Evolutionary conservation across 345 rosid genomes (phyloP), one percentile per base, ranked within the genome.

Genomic region (Euphorbia pulcherrima): DNA sequence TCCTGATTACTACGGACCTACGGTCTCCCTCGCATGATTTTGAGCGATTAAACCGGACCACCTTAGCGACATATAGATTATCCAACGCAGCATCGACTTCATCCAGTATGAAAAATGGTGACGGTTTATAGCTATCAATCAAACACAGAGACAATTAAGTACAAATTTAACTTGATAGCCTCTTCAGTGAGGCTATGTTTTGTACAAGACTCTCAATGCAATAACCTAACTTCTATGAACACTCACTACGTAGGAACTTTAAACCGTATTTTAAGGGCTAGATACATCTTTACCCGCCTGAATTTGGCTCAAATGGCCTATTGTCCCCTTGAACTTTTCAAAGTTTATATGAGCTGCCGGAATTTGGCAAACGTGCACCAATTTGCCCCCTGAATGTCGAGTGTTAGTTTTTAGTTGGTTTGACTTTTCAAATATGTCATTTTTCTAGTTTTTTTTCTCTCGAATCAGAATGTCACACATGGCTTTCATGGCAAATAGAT

Each of bases 21-120:
- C n/a, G n/a, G 65, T 70, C 70, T 30, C 84, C 93, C 69, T 88
- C 87, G 52, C 96, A 88, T 18, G 99, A 91, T 75, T 88, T 91
- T 68, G 88, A 82, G 37, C 97, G 95, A 72, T 91, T 94, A 76
- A 89, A 94, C 64, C 95, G 87, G 20, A 96, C 96, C 26, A 94
- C 97, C 77, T 89, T 94, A 0, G 99, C 91, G 8, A 94, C 97
- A 35, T 94, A 91, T 75, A 94, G 69, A 78, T 91, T 94, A 82
- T 94, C 97, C 70, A 94, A 80, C 21, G 97, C 99, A 30, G 97
- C 99, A 73, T 94, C 99, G 14, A 94, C 99, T 77, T 91, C 99
- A 62, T 91, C 99, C 79, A 94, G 75, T 77, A 94, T 94, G 83
- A 89, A 91, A 75, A 94, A 94, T 0, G 99, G 97, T 0, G 99